Evolutionary conservation across 257 asterid species (phyloP).

Genomic region (Nicotiana tabacum): DNA sequence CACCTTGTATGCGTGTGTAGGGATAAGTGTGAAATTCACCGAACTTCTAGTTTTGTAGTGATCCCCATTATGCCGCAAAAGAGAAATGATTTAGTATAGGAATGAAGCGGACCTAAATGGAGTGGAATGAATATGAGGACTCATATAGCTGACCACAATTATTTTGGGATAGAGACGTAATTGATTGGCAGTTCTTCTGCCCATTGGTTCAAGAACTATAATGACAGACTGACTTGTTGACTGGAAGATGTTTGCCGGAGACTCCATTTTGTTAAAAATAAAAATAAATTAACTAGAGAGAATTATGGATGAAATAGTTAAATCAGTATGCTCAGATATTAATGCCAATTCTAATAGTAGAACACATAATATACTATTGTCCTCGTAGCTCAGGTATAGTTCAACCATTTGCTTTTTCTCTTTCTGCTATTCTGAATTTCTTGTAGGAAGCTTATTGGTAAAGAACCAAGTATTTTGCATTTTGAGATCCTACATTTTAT

Average conservation of each 20-base stretch:
- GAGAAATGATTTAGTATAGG: background rate
- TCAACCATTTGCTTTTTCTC: background rate
- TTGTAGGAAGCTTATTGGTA: background rate
- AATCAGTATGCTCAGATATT: background rate
- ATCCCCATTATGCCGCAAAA: background rate
- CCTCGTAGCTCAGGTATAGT: background rate
- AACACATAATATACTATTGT: background rate
- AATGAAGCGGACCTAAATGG: background rate
- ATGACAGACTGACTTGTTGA: background rate
- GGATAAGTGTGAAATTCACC: background rate
- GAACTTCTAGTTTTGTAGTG: background rate
- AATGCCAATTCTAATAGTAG: background rate
- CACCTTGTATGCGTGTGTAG: background rate
- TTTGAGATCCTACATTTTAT: background rate
- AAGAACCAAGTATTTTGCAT: background rate
- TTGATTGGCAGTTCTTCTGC: background rate
- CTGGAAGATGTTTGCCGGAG: background rate
- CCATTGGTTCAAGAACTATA: background rate
- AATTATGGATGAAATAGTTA: background rate
- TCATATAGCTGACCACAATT: background rate
- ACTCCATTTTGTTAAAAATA: background rate
- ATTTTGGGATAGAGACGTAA: background rate
- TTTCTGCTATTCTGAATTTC: background rate
- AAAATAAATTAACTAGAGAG: background rate
- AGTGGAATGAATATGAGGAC: background rate